Percentiles rank a stretch among this genome's conserved stretches.
phyloP scores from a whole-genome alignment of 345 rosid species.

The Pelargonium nanum region DNA sequence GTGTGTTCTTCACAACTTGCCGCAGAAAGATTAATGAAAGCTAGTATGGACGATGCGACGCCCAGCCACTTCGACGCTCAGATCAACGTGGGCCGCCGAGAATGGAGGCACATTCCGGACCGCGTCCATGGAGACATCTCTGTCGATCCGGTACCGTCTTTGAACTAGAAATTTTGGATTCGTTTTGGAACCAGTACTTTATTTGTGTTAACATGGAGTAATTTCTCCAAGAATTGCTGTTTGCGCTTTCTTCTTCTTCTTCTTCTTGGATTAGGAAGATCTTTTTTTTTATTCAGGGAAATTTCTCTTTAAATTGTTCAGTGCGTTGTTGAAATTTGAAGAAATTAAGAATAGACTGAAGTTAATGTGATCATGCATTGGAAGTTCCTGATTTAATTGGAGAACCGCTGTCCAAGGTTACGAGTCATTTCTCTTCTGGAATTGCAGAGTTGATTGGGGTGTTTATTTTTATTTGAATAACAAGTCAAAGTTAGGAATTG shows the following conservation, averaged over 20 bases:
- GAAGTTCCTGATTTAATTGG: background rate
- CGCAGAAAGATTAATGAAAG: constrained; percentile 18
- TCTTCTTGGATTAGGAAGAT: no score
- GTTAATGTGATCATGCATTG: background rate
- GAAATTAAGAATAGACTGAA: no score
- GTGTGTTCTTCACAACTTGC: no score
- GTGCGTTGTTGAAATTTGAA: background rate
- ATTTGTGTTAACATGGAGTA: background rate
- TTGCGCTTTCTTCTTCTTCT: background rate
- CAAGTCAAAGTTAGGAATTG: no score
- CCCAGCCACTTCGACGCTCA: background rate
- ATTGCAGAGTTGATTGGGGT: no score
- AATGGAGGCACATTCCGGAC: constrained; percentile 36
- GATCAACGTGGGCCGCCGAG: constrained; percentile 19
- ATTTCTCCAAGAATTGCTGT: background rate
- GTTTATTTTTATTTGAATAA: no score
- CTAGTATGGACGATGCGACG: background rate
- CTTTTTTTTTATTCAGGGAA: background rate
- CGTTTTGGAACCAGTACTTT: background rate
- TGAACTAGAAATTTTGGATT: background rate
- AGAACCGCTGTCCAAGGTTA: background rate
- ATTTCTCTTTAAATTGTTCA: no score
- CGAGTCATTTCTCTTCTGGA: background rate
- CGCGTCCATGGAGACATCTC: constrained; percentile 50
- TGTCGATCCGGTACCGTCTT: constrained; percentile 29